Percentiles rank a stretch among this genome's conserved stretches.
Evolutionary conservation across 148 eudicot species (phyloP).

Genomic region (Rhododendron simsii): DNA sequence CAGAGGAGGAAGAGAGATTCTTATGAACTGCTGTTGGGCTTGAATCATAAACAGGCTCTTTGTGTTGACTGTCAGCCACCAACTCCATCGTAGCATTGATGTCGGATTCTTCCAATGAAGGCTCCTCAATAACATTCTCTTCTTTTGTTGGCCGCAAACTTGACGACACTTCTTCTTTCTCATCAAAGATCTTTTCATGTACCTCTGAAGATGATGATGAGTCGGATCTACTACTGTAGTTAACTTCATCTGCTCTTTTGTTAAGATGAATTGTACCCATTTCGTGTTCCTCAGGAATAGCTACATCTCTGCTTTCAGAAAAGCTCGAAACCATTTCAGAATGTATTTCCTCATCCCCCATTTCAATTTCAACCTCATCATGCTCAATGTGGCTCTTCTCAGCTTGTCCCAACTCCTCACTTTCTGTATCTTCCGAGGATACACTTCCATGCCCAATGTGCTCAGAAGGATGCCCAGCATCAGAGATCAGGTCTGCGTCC

Average conservation of each 20-base stretch:
- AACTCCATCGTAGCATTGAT: constrained; percentile 4
- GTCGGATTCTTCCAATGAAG: constrained; percentile 25
- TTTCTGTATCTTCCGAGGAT: constrained; percentile 37
- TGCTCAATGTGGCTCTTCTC: constrained; percentile 11
- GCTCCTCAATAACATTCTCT: constrained; percentile 20
- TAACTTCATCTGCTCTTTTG: constrained; percentile 16
- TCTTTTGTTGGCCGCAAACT: constrained; percentile 16
- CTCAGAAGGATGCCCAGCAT: constrained; percentile 29
- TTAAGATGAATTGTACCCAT: constrained; percentile 7
- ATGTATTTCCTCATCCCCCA: constrained; percentile 24
- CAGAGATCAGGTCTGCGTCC: constrained; percentile 22
- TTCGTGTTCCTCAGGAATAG: constrained; percentile 10
- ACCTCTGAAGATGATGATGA: constrained; percentile 34
- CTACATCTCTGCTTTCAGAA: constrained; percentile 6
- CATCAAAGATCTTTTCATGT: constrained; percentile 30
- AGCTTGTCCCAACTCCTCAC: constrained; percentile 25
- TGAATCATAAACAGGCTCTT: constrained; percentile 69
- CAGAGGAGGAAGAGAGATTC: constrained; percentile 25
- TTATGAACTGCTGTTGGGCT: constrained; percentile 49
- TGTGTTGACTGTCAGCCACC: constrained; percentile 26
- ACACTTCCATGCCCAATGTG: constrained; percentile 47
- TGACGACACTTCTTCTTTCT: constrained; percentile 21
- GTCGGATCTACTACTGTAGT: constrained; percentile 25
- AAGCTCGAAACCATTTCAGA: constrained; percentile 19
- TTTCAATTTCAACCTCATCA: constrained; percentile 12